Conservation (phyloP, 257 asterid genomes). For the Solanum etuberosum region DNA sequence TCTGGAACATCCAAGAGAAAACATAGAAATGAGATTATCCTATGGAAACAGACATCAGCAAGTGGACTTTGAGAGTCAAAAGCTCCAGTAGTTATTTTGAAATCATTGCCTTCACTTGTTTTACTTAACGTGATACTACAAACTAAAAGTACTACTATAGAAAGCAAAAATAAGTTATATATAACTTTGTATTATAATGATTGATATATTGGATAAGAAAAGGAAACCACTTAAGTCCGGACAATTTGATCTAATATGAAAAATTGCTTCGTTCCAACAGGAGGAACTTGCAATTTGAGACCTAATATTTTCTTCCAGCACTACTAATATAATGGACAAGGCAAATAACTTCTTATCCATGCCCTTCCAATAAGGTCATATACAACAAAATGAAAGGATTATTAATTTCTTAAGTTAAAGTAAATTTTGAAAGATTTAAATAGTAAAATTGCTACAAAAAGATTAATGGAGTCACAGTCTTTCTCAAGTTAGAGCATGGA, state of each 20-base stretch:
- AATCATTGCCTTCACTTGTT: not conserved
- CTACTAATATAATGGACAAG: not conserved
- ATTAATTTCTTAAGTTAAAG: not conserved
- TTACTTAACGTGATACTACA: not conserved
- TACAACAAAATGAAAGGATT: not conserved
- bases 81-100: not conserved
- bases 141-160: not conserved
- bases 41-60: not conserved
- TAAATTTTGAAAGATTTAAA: not conserved
- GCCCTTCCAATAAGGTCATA: not conserved
- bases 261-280: not conserved
- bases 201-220: not conserved
- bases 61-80: not conserved
- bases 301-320: not conserved
- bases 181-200: not conserved
- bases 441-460: not conserved
- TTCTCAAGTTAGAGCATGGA: not conserved
- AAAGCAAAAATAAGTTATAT: not conserved
- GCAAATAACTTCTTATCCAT: not conserved
- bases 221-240: not conserved
- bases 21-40: not conserved
- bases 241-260: not conserved
- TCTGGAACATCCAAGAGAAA: slow-evolving; percentile 24
- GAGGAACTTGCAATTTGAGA: not conserved
- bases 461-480: not conserved